These are phyloP conservation scores for Fraxinus platypoda DNA, from an alignment of 305 asterid species.

Conservation along the genomic window DNA sequence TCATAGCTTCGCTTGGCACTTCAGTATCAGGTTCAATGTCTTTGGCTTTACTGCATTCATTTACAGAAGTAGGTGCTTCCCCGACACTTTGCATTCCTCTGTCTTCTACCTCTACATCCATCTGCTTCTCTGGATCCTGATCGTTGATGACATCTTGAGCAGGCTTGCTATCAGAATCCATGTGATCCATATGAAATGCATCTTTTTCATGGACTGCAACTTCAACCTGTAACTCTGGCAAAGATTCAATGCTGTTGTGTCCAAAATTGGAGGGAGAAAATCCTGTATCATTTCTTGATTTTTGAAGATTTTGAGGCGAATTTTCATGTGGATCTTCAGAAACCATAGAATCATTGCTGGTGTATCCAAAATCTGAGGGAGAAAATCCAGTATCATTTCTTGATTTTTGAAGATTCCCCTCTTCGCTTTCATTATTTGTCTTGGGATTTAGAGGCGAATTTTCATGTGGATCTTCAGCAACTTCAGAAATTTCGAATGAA, in stretches of 20 bases:
- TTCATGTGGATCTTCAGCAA: slow-evolving; percentile 31
- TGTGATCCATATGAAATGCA: slow-evolving; percentile 7
- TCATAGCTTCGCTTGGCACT: slow-evolving; percentile 27
- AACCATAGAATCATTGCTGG: not conserved
- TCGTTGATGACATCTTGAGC: slow-evolving; percentile 31
- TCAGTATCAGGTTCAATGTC: slow-evolving; percentile 37
- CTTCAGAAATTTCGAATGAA: slow-evolving; percentile 5
- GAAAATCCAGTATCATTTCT: not conserved
- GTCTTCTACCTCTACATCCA: not conserved
- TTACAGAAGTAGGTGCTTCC: slow-evolving; percentile 37
- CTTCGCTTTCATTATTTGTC: slow-evolving; percentile 32
- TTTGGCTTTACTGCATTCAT: slow-evolving; percentile 30
- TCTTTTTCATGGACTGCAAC: slow-evolving; percentile 30
- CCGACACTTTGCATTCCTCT: slow-evolving; percentile 16
- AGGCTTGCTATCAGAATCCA: slow-evolving; percentile 34
- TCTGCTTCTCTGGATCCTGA: slow-evolving; percentile 34
- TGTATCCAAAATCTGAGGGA: not conserved
- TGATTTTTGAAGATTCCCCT: not conserved
- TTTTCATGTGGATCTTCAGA: slow-evolving; percentile 31
- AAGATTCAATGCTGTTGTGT: not conserved
- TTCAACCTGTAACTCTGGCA: slow-evolving; percentile 33
- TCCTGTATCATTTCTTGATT: not conserved
- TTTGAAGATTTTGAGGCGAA: slow-evolving; percentile 25
- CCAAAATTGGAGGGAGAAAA: not conserved
- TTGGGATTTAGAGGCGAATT: slow-evolving; percentile 29